Percentiles rank a stretch among this genome's conserved stretches.
Evolutionary conservation across 1,139 yeast species (phyloP).

Genomic region (Pichia sp.): DNA sequence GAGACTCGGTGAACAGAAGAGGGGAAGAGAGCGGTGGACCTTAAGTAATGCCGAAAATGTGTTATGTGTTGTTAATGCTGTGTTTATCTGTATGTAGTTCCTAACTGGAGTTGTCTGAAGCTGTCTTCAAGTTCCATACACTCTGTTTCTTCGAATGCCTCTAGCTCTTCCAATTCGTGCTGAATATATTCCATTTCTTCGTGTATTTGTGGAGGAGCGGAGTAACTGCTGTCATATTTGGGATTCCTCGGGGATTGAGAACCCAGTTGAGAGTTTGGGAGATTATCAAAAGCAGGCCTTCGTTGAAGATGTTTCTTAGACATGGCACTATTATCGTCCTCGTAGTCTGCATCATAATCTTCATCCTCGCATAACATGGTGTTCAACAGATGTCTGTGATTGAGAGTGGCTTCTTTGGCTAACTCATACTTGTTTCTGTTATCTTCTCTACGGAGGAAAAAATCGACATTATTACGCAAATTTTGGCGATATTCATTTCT

Average conservation of each 20-base stretch:
- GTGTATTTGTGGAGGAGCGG: constrained; percentile 2
- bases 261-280: too few relatives aligned
- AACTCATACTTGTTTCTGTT: constrained; percentile 8
- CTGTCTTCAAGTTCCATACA: constrained; percentile 7
- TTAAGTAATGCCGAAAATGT: too few relatives aligned
- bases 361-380: constrained; percentile 13
- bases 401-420: constrained; percentile 8
- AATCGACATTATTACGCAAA: constrained; percentile 4
- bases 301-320: background rate
- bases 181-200: background rate
- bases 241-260: background rate
- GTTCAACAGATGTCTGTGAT: constrained; percentile 6
- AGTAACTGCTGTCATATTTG: background rate
- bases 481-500: too few relatives aligned
- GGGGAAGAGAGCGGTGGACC: too few relatives aligned
- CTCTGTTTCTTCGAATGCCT: constrained; percentile 15
- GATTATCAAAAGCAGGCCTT: constrained; percentile 14
- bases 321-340: constrained; percentile 11
- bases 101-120: constrained; percentile 1
- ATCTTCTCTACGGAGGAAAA: constrained; percentile 8
- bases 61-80: too few relatives aligned
- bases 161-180: constrained; percentile 12
- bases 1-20: too few relatives aligned
- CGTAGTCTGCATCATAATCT: constrained; percentile 23
- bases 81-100: background rate